phyloP scores from a whole-genome alignment of 306 rosid species.

The Malus sylvestris region DNA sequence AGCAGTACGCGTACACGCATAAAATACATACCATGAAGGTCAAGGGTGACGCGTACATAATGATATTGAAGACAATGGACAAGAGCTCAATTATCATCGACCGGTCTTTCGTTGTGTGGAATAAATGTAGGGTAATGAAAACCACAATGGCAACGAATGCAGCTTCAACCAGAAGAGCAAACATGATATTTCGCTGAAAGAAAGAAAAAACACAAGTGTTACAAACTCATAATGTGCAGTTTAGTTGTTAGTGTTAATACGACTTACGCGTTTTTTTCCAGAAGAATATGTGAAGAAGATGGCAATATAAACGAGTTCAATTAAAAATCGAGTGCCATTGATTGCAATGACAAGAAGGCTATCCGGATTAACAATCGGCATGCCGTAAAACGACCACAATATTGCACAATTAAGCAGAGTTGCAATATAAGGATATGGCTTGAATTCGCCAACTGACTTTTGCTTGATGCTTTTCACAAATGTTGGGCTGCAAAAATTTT shows the following conservation, averaged over 20 bases:
- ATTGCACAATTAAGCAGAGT: constrained; percentile 48
- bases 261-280: constrained; percentile 34
- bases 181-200: constrained; percentile 43
- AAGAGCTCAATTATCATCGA: constrained; percentile 53
- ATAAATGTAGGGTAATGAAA: constrained; percentile 25
- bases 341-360: constrained; percentile 43
- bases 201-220: background rate
- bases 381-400: constrained; percentile 49
- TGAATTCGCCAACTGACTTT: constrained; percentile 51
- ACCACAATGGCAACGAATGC: constrained; percentile 31
- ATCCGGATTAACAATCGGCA: constrained; percentile 48
- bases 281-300: constrained; percentile 34
- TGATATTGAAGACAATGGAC: constrained; percentile 41
- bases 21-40: constrained; percentile 50
- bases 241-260: no score
- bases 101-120: constrained; percentile 18
- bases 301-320: constrained; percentile 41
- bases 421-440: constrained; percentile 60
- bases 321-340: constrained; percentile 39
- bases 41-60: constrained; percentile 58
- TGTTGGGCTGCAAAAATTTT: constrained; percentile 36
- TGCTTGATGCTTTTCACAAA: constrained; percentile 33
- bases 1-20: background rate
- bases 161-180: constrained; percentile 27
- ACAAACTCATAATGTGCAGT: no score